phyloP scores from a whole-genome alignment of 495 filamentous ascomycete species.

The Neurospora tetraspora region DNA sequence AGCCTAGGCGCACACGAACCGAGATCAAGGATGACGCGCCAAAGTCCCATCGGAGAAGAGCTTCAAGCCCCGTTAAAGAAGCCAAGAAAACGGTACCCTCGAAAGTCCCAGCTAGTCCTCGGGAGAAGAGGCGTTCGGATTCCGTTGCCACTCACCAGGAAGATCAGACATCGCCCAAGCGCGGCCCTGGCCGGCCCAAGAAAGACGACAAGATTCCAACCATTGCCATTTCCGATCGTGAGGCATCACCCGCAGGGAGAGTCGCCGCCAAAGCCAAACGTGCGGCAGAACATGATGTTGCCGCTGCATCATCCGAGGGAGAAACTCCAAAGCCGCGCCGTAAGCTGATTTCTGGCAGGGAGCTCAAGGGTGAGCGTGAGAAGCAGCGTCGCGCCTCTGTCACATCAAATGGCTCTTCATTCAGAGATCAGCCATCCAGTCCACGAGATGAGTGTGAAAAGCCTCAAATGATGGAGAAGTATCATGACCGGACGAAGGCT shows the following conservation, averaged over 20 bases:
- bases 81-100: conserved; percentile 23
- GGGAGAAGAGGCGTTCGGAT: conserved; percentile 31
- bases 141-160: conserved; percentile 27
- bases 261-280: conserved; percentile 31
- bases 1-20: conserved; percentile 38
- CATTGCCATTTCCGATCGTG: conserved; percentile 41
- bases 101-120: conserved; percentile 31
- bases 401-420: conserved; percentile 36
- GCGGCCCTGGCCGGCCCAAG: conserved; percentile 36
- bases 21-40: conserved; percentile 33
- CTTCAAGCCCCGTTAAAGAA: conserved; percentile 39
- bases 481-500: conserved; percentile 39
- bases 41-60: conserved; percentile 35
- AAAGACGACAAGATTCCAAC: conserved; percentile 38
- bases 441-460: conserved; percentile 35
- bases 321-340: conserved; percentile 46
- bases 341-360: conserved; percentile 50
- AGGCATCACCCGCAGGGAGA: conserved; percentile 36
- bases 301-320: conserved; percentile 38
- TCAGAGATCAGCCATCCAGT: conserved; percentile 27
- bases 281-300: conserved; percentile 36
- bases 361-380: conserved; percentile 46
- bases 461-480: conserved; percentile 32
- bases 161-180: conserved; percentile 35
- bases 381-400: conserved; percentile 39